Evolutionary conservation across 148 eudicot species (phyloP), one percentile per base, ranked within the genome.

Genomic region (Heliosperma pusillum): DNA sequence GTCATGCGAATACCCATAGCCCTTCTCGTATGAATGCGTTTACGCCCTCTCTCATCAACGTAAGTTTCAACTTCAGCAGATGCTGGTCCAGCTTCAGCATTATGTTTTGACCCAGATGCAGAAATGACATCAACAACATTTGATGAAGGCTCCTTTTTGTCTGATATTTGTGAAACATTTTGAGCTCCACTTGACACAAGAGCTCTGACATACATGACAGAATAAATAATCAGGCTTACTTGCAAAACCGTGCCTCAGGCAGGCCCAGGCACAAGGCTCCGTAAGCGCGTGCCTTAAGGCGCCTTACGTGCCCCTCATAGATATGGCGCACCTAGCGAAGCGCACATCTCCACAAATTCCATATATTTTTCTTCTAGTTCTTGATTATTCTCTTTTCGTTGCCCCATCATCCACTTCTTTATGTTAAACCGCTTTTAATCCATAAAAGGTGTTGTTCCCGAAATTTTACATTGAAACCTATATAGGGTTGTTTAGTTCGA

Each of bases 1-100:
- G 99, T 95, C 99, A 95, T 92, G 45, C 89, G 93, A 59, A 95
- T 86, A 62, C 99, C 97, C 90, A 92, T 83, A 71, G 96, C 99
- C 85, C 90, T 95, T 62, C 87, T 80, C 78, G 88, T 88, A 82
- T 90, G 90, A 59, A 90, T 86, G 80, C 91, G 89, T 82, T 76
- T 61, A 69, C 84, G 89, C 16, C 93, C 91, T 71, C 86, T 84
- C 73, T 92, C 96, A 92, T 92, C 97, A 80, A 85, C 21, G 74
- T 83, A 90, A 65, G 94, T 90, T 76, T 89, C 73, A 73, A 82
- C 66, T 79, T 87, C 86, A 73, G 77, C 81, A 7, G 66, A 67
- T 72, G 79, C 56, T 59, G 86, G 70, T 73, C 64, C 82, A 67
- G 82, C 73, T 67, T 76, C 83, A 65, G 76, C 29, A 78, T 56